Percentiles rank a stretch among this genome's conserved stretches.
phyloP scores from a whole-genome alignment of 345 rosid genomes.

The Linum trigynum region DNA sequence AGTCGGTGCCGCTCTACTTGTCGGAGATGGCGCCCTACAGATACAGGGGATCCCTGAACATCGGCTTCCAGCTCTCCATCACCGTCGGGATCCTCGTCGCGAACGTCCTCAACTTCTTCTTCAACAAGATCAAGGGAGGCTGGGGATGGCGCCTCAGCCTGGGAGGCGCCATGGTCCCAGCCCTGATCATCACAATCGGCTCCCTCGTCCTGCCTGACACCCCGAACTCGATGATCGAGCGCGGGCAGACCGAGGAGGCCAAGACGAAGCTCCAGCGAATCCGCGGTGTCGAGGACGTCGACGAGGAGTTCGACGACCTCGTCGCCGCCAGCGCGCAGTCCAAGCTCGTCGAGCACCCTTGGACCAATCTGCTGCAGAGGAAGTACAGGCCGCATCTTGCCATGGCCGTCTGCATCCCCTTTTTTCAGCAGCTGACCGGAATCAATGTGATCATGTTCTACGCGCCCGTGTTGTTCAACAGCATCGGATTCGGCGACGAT shows the following conservation, averaged over 20 bases:
- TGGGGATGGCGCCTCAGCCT: slow-evolving; percentile 96
- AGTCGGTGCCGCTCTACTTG: slow-evolving; percentile 91
- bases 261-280: slow-evolving; percentile 41
- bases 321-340: slow-evolving; percentile 73
- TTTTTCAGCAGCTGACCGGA: slow-evolving; percentile 83
- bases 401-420: slow-evolving; percentile 65
- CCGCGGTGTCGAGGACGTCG: slow-evolving; percentile 67
- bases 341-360: slow-evolving; percentile 57
- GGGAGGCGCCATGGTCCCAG: slow-evolving; percentile 96
- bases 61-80: slow-evolving; percentile 85
- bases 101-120: slow-evolving; percentile 71
- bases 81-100: slow-evolving; percentile 82
- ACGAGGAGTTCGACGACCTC: slow-evolving; percentile 67
- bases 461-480: slow-evolving; percentile 74
- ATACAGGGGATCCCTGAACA: slow-evolving; percentile 85
- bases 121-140: slow-evolving; percentile 65
- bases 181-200: slow-evolving; percentile 74
- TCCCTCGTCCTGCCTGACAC: slow-evolving; percentile 83
- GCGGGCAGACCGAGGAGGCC: slow-evolving; percentile 61
- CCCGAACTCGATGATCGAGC: slow-evolving; percentile 91
- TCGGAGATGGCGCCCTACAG: slow-evolving; percentile 98
- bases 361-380: slow-evolving; percentile 64
- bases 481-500: slow-evolving; percentile 59
- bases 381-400: slow-evolving; percentile 81
- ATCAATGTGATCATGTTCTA: slow-evolving; percentile 86